Evolutionary conservation across 2,329 filamentous ascomycete genomes (phyloP), one percentile per base, ranked within the genome.

Genomic region (Fusarium acutatum): DNA sequence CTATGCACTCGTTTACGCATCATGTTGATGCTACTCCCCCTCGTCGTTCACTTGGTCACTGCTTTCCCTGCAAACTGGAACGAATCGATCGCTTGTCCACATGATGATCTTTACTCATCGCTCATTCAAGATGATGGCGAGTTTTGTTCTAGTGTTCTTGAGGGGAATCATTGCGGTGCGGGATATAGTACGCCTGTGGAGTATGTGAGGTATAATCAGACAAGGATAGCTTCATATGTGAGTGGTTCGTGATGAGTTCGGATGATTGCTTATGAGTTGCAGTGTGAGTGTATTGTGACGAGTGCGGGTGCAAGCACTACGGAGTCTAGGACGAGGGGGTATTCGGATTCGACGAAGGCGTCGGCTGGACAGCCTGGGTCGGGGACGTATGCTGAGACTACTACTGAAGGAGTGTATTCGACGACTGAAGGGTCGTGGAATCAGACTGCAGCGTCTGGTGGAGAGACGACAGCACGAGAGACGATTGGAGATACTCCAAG

Each of bases 221-320:
- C 72, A 17, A 76, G 70, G 60, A 70, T 82, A 62, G 79, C 80
- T 30, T 80, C 78, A 18, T 79, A 80, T 38, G 81, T 82, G 62
- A 77, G 81, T 67, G 4, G 26, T 24, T 41, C 12, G 2, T 3
- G 13, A 26, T 9, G 22, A 11, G 15, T 14, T 6, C 37, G 15
- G 18, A n/a, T 6, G 18, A 13, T 35, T 52, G 38, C 58, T 75
- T 28, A 75, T 65, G 11, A 22, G 17, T 5, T 37, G 7, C 26
- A 81, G 80, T 81, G 80, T 57, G 69, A 69, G 22, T 81, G 80
- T 59, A 75, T 80, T 35, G 28, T 79, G 22, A 74, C 74, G 20
- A 58, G 47, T n/a, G 30, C 46, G 24, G 4, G 17, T 22, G 28
- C 20, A 12, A 18, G 54, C 8, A 46, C 37, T 24, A 63, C 58